Evolutionary conservation across 176 grass and related monocot species (phyloP), one percentile per base, ranked within the genome.

Genomic region (Thinopyrum elongatum): DNA sequence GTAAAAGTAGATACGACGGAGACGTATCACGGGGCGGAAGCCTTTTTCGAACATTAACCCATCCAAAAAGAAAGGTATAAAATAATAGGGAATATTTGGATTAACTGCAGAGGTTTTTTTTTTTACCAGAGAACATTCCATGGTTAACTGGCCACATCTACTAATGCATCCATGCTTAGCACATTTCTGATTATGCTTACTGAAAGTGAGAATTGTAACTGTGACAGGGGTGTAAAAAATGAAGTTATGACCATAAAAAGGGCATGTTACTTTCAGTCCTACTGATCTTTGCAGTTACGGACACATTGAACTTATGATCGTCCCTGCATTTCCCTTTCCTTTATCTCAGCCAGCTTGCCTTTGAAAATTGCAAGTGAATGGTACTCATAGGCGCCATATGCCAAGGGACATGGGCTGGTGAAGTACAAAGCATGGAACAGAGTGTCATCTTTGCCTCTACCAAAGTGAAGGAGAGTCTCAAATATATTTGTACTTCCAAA

Each of bases 161-260:
- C 47, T 57, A 57, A 57, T 70, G 33, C 17, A 70, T 21, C 31
- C 4, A 61, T 70, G 80, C 5, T 77, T 60, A 47, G 4, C 74
- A 60, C 53, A 46, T 10, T 31, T 12, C 17, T 76, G 6, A 26
- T 16, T 13, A 4, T 9, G 27, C 47, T 51, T 51, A 51, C 5
- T 33, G 44, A 22, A 15, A 25, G 22, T 72, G 51, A 85, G 59
- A 42, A 22, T 3, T 85, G 83, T 49, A 60, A 41, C 59, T 28
- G 62, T 64, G 66, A 81, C 65, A 89, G 46, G 17, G 82, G 60
- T 49, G 70, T 74, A 46, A 61, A 61, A 76, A 59, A 25, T 35
- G 13, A 69, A 29, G 21, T 67, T 80, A 80, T 73, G 14, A 76
- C 22, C 21, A 35, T 27, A 72, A 68, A 82, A 61, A 69, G 10